Percentiles rank a stretch among this genome's conserved stretches.
These are phyloP conservation scores for Butyriboletus appendiculatus DNA, from an alignment of 1,284 basidiomycete genomes.

Conservation along the genomic window DNA sequence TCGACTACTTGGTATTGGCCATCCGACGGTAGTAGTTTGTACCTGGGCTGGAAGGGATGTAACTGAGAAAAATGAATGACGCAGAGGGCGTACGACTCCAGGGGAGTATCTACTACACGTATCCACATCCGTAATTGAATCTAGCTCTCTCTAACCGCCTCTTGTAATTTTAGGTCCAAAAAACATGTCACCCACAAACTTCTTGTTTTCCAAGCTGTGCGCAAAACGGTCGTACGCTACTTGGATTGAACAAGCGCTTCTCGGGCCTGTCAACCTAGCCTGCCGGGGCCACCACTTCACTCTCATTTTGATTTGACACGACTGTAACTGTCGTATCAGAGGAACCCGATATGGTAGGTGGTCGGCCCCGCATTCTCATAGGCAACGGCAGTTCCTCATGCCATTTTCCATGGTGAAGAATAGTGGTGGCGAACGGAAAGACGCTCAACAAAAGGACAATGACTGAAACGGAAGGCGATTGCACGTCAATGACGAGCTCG, in stretches of 20 bases:
- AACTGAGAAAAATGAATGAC: neutral
- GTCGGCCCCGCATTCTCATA: neutral
- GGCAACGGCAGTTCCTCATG: neutral
- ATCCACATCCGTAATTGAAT: no score
- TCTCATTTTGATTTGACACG: neutral
- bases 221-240: no score
- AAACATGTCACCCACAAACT: no score
- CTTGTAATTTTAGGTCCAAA: no score
- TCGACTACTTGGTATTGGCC: neutral
- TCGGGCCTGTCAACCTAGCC: no score
- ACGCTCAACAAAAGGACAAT: constrained; percentile 5
- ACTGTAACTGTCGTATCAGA: neutral
- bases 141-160: no score
- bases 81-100: no score
- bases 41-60: neutral
- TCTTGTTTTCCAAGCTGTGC: no score
- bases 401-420: neutral
- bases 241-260: no score
- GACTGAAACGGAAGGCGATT: constrained; percentile 10
- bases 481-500: constrained; percentile 4
- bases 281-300: no score
- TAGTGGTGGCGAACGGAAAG: constrained; percentile 4
- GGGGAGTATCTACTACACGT: neutral
- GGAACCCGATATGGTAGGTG: neutral
- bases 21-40: neutral